Evolutionary conservation across 2,329 filamentous ascomycete genomes (phyloP), one percentile per base, ranked within the genome.

Genomic region (Macrophomina phaseolina): DNA sequence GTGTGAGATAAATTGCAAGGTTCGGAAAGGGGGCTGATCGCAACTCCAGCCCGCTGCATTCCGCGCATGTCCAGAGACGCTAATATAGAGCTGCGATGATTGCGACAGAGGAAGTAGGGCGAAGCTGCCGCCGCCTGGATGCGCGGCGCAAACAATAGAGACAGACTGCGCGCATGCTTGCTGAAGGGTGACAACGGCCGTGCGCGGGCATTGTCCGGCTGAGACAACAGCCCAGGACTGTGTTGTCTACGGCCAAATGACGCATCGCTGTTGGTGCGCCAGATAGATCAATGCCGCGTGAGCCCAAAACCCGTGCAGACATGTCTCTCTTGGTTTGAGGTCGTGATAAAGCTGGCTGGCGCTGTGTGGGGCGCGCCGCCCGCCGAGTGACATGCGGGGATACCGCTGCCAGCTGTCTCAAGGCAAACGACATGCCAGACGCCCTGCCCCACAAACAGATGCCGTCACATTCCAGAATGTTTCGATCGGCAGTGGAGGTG

Each of bases 121-220:
- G 55, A 18, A 23, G 8, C 38, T 23, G 11, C 14, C 14, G 23
- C 14, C 4, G 36, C 5, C 18, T 40, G 55, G 40, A 46, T 46
- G 55, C 40, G 55, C 14, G n/a, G 55, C 23, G 23, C 55, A 60
- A 60, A 60, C 28, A 34, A 18, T 3, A 46, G 32, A 46, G 46
- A 46, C 55, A n/a, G n/a, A 34, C 55, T 16, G 38, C 23, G 18
- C 34, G 55, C 55, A 45, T 23, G 49, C 28, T 52, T 58, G 14
- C 28, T 0, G 40, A n/a, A n/a, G 42, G 42, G 16, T 2, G 55
- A 46, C 38, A 34, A 18, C 38, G 55, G 28, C 18, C 55, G 6
- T 45, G 40, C 40, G 23, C 55, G 16, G 23, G 38, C 12, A 52
- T 52, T 30, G 28, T 52, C 23, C 28, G 28, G 30, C 55, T 46